Base-by-base conservation (phyloP, 805 yeast species). In the Cyberlindnera samutprakarnensis region DNA sequence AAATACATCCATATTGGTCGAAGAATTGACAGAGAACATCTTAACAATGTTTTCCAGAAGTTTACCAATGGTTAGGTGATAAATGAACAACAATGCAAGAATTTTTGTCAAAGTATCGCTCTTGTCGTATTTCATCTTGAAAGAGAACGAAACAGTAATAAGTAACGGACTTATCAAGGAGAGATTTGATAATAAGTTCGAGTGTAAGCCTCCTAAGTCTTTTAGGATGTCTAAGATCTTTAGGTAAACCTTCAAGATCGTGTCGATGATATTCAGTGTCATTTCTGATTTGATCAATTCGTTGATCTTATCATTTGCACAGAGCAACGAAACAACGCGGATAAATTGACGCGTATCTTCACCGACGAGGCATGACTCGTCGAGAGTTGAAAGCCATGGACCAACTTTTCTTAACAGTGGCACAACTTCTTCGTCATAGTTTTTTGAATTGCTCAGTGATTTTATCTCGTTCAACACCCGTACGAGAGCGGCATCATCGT, bases 111-210 rank as follows among this genome's bases (percentile, higher is more conserved):
- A 30, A 10, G 28, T 23, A 10, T 36, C 15, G 10, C 36, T 36
- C 19, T 27, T 29, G 6, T 31, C n/a, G 27, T 39, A 27, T 20
- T 42, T 42, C 15, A 46, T 14, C 22, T 39, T 45, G 35, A 27
- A 42, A 2, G 53, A 27, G 21, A 47, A 43, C 2, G 55, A 51
- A 18, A 47, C 43, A 1, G 45, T 32, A 16, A 49, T 44, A 13
- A 51, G 26, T 10, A 51, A 28, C 6, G 54, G 54, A 22, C 43
- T 40, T 22, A 51, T 37, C 14, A 51, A 38, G 0, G 51, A 46
- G 11, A 35, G 33, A 11, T 21, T 32, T 6, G 35, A 24, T 16
- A 49, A 28, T 10, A 49, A 27, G 2, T 35, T 9, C 20, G 19
- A 11, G 30, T 12, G 10, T 37, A 24, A 4, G 29, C 4, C 16